Evolutionary conservation across 371 early-diverging fungal species (phyloP).

Genomic region (Choanephora cucurbitarum): DNA sequence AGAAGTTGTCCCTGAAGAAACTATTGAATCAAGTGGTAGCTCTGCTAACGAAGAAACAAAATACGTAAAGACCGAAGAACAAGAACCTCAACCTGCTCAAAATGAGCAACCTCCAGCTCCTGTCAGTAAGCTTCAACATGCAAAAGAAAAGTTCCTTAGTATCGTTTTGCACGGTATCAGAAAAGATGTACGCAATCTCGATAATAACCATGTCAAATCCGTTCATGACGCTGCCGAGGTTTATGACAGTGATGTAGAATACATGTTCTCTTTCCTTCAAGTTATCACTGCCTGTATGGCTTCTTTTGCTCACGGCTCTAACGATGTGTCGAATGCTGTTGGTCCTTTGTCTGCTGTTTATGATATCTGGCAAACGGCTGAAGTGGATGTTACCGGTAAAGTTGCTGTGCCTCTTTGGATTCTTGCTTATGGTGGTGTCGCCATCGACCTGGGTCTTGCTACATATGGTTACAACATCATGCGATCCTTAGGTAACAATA

Average conservation of each 20-base stretch:
- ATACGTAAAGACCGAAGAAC: neutral
- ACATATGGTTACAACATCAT: conserved; percentile 75
- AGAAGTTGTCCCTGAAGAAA: conserved; percentile 20
- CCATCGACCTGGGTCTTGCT: conserved; percentile 80
- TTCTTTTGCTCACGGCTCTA: conserved; percentile 89
- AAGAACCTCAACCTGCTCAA: neutral
- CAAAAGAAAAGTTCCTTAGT: conserved; percentile 19
- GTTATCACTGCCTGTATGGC: conserved; percentile 81
- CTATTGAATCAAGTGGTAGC: conserved; percentile 9
- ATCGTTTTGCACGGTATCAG: conserved; percentile 49
- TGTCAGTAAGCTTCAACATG: neutral
- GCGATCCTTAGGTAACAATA: conserved; percentile 81
- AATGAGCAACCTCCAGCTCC: neutral
- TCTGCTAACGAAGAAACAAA: neutral
- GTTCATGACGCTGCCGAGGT: conserved; percentile 65
- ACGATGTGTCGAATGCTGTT: conserved; percentile 89
- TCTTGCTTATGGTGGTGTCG: conserved; percentile 74
- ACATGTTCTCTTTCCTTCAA: conserved; percentile 84
- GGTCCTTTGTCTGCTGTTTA: conserved; percentile 75
- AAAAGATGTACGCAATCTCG: conserved; percentile 61
- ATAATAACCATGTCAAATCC: conserved; percentile 40
- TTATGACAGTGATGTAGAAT: conserved; percentile 80
- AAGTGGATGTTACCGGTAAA: conserved; percentile 52
- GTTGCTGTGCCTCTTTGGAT: conserved; percentile 75
- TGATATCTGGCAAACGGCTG: conserved; percentile 67